Percentiles rank a stretch among this genome's conserved stretches.
Conservation (phyloP, 352 stramenopile genomes). For the Phytophthora pluvialis region DNA sequence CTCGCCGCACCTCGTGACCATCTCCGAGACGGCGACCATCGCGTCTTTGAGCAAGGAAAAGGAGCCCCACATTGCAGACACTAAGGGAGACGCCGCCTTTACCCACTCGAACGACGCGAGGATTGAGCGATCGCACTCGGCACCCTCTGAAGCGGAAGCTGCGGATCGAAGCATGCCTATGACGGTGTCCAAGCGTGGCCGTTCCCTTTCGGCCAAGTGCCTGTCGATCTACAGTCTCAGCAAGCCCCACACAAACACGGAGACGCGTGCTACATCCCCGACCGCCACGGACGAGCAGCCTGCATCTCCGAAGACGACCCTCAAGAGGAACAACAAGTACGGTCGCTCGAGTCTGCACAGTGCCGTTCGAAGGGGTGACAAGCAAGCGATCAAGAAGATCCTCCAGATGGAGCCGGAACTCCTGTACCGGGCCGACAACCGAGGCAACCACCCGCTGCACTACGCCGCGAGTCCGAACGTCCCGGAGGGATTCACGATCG, state of each 20-base stretch:
- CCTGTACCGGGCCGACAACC: constrained; percentile 1
- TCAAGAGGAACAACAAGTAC: constrained; percentile 5
- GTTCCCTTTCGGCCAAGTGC: constrained; percentile 30
- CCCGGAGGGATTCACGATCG: constrained; percentile 7
- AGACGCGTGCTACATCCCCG: constrained; percentile 7
- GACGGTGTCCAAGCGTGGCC: constrained; percentile 8
- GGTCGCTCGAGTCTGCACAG: constrained; percentile 3
- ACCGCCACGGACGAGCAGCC: background rate
- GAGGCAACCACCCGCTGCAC: constrained; percentile 8
- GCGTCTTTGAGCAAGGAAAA: constrained; percentile 25
- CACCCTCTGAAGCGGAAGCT: constrained; percentile 35
- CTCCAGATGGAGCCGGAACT: constrained; percentile 9
- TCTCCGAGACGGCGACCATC: constrained; percentile 67
- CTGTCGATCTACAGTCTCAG: constrained; percentile 9
- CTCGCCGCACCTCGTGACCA: constrained; percentile 56
- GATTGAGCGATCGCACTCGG: constrained; percentile 35
- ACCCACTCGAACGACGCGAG: constrained; percentile 16
- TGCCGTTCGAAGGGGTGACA: constrained; percentile 10
- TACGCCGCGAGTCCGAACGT: constrained; percentile 9
- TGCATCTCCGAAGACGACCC: background rate
- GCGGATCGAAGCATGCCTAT: constrained; percentile 15
- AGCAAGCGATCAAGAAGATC: constrained; percentile 8
- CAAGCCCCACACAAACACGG: background rate
- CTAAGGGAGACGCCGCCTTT: background rate
- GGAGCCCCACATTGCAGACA: constrained; percentile 4